Evolutionary conservation across 148 eudicot species (phyloP).

Genomic region (Fagopyrum esculentum): DNA sequence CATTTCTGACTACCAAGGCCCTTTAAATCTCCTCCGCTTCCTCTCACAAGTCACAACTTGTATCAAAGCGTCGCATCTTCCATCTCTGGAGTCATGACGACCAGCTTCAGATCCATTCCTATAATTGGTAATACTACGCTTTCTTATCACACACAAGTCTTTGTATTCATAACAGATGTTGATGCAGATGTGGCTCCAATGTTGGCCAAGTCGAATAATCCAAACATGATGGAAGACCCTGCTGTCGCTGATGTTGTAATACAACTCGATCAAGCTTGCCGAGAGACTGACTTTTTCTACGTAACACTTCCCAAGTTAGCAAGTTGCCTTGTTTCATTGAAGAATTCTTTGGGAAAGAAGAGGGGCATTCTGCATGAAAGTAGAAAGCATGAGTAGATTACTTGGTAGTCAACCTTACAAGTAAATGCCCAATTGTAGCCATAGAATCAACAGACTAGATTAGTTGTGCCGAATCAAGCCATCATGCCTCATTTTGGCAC

Average conservation of each 20-base stretch:
- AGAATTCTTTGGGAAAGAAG: conserved; percentile 25
- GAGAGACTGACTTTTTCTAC: conserved; percentile 86
- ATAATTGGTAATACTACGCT: conserved; percentile 41
- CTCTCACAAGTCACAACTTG: too few species aligned
- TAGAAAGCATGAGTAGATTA: neutral
- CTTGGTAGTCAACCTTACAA: neutral
- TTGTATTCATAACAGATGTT: neutral
- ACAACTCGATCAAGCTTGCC: conserved; percentile 65
- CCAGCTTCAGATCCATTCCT: conserved; percentile 72
- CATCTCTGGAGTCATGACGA: conserved; percentile 40
- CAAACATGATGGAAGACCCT: conserved; percentile 43
- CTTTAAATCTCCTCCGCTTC: too few species aligned
- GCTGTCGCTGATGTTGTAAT: conserved; percentile 55
- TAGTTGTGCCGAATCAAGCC: neutral
- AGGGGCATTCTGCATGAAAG: conserved; percentile 24
- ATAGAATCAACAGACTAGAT: neutral
- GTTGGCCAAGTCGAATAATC: conserved; percentile 62
- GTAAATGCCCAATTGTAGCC: neutral
- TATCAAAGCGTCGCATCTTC: neutral
- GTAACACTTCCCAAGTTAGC: conserved; percentile 21
- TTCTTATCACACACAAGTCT: neutral
- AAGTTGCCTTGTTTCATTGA: conserved; percentile 19
- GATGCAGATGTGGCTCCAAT: conserved; percentile 58
- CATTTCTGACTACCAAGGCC: too few species aligned
- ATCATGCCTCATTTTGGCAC: neutral